Evolutionary conservation across 352 stramenopile species (phyloP), one percentile per base, ranked within the genome.

Genomic region (Phytophthora tentaculata): DNA sequence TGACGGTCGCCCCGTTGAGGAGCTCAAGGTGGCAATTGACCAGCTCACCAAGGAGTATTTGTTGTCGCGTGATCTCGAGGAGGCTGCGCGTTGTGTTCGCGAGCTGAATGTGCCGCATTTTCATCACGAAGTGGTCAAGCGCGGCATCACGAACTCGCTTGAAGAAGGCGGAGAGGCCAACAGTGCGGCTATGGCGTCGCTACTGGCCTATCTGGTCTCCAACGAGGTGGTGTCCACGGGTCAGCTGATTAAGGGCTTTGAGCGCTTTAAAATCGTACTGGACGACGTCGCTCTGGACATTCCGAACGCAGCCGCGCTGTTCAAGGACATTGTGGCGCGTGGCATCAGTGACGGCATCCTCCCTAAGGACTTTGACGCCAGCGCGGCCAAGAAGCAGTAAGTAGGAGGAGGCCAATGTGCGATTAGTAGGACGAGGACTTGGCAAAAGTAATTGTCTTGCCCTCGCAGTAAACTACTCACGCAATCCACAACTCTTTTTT

Each of bases 31-130:
- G 49, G 94, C 95, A 12, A 97, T 99, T 53, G 84, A 94, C 52
- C 96, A 99, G 69, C 84, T 99, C 23, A 99, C 98, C 66, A 90
- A 98, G 74, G 97, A 99, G 75, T 99, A 98, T 70, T 62, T 99
- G 47, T 63, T 98, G 28, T 98, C 91, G 20, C 81, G 92, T 39
- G 94, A 99, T 67, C 74, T 98, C n/a, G 94, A 98, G 39, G 97
- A 99, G 75, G 96, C 96, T 16, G 88, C 89, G n/a, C 84, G 86
- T 14, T 96, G 89, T 44, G 89, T 96, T 49, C 87, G 87, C 24
- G 97, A 99, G 80, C 81, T 99, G 6, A 97, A 98, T 67, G 91
- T 97, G 12, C 76, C 84, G 48, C 90, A 98, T 54, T 99, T 99
- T 74, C 96, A 99, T 76, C 97, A 99, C 74, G 97, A 99, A 72